Percentiles rank a stretch among this genome's conserved stretches.
Evolutionary conservation across 345 rosid genomes (phyloP).

Genomic region (Arabis hirsuta): DNA sequence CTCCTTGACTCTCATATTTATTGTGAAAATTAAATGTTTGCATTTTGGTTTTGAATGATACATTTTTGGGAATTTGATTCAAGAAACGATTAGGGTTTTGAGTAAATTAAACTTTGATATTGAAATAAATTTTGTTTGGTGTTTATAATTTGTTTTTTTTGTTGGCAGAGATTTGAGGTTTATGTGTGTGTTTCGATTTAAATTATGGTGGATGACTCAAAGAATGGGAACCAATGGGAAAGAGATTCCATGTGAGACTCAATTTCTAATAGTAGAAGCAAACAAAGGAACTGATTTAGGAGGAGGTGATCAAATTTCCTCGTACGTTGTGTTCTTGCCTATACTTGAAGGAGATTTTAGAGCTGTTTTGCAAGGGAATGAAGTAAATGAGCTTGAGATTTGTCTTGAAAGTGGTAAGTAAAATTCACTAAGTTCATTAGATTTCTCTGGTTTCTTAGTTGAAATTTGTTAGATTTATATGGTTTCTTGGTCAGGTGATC

Average conservation of each 20-base stretch:
- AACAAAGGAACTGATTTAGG: constrained; percentile 47
- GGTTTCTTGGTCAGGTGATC: constrained; percentile 52
- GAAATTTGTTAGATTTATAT: background rate
- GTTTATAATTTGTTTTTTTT: background rate
- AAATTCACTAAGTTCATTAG: too few species aligned
- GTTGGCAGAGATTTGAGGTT: constrained; percentile 53
- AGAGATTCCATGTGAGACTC: constrained; percentile 65
- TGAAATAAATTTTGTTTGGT: too few species aligned
- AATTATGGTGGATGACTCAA: constrained; percentile 82
- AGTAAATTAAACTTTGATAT: too few species aligned
- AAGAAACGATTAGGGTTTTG: background rate
- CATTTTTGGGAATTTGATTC: background rate
- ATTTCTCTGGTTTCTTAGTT: background rate
- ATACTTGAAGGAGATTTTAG: constrained; percentile 61
- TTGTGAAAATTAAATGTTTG: too few species aligned
- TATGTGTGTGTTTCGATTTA: constrained; percentile 56
- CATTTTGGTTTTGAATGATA: too few species aligned
- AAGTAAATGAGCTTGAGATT: constrained; percentile 57
- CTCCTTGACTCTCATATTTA: background rate
- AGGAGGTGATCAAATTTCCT: constrained; percentile 13
- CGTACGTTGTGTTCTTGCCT: constrained; percentile 60
- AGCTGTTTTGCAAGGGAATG: constrained; percentile 61
- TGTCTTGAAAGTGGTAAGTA: constrained; percentile 61
- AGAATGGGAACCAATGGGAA: constrained; percentile 52
- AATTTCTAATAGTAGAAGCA: constrained; percentile 61